Evolutionary conservation across 352 stramenopile species (phyloP), one percentile per base, ranked within the genome.

Genomic region (Phytophthora sansomeana): DNA sequence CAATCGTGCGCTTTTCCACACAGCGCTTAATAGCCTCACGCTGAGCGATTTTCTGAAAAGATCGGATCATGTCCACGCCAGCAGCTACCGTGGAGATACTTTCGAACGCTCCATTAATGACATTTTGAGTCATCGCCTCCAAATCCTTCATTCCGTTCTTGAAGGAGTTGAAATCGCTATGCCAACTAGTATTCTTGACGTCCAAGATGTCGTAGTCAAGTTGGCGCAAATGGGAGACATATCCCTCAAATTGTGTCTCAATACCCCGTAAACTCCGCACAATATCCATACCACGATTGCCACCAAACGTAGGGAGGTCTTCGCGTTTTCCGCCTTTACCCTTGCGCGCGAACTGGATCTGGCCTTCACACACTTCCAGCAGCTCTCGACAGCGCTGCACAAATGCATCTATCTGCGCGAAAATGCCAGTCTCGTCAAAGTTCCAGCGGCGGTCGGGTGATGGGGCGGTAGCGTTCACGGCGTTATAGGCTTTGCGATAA

Each of bases 91-190:
- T 96, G 6, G 90, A 93, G 7, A 98, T 75, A 47, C 83, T 96
- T 36, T 98, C 96, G 48, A 99, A 99, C 0, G 92, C 92, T 5
- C 85, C 88, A 53, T 98, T 98, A 63, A 99, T 98, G 5, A 99
- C 91, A 51, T 98, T 99, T 42, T 95, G 87, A 2, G 95, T 98
- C 94, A 98, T 98, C 0, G 95, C 95, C 55, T 99, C 96, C 3
- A 99, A 74, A 60, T 99, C 96, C 67, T 98, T 98, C 72, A 98
- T 93, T 19, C 90, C 91, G 57, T 97, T 98, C 75, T 98, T 98
- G 72, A 99, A 98, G 5, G 81, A 77, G 55, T 97, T 98, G 58
- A 97, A 98, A 75, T 99, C 94, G 47, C 93, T 91, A 58, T 99
- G 96, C 96, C 96, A 99, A 56, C 89, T 91, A 3, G 88, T 97